These are phyloP conservation scores for Casuarina cunninghamiana DNA, from an alignment of 306 rosid species.

Conservation along the genomic window DNA sequence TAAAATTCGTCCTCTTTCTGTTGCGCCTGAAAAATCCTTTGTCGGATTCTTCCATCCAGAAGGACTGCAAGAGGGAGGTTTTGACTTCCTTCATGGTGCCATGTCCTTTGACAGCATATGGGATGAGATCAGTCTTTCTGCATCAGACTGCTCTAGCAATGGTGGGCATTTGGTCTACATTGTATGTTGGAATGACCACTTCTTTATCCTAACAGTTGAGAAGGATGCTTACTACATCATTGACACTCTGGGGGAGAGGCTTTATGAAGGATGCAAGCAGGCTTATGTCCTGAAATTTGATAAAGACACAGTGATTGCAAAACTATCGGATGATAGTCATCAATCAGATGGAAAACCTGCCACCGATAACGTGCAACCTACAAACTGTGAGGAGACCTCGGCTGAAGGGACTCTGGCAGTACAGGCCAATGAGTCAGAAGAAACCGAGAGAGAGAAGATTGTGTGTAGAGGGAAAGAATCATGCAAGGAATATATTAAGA, in stretches of 20 bases:
- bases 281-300: constrained; percentile 91
- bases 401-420: constrained; percentile 27
- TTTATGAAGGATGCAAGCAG: constrained; percentile 90
- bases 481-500: constrained; percentile 94
- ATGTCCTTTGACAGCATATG: constrained; percentile 97
- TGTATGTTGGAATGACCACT: constrained; percentile 98
- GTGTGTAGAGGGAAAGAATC: constrained; percentile 86
- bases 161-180: constrained; percentile 67
- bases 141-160: constrained; percentile 41
- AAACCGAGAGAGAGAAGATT: constrained; percentile 51
- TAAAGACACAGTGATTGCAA: constrained; percentile 51
- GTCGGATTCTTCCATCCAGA: constrained; percentile 97
- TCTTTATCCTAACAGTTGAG: constrained; percentile 94
- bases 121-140: constrained; percentile 86
- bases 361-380: constrained; percentile 25
- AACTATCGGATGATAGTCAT: background rate
- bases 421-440: constrained; percentile 43
- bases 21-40: constrained; percentile 72
- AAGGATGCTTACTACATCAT: constrained; percentile 79
- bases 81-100: constrained; percentile 87
- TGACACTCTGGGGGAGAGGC: constrained; percentile 97
- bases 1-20: constrained; percentile 81
- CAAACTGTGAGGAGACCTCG: constrained; percentile 10
- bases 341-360: constrained; percentile 52
- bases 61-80: constrained; percentile 82